Evolutionary conservation across 805 yeast species (phyloP).

Genomic region (Torulaspora franciscae): DNA sequence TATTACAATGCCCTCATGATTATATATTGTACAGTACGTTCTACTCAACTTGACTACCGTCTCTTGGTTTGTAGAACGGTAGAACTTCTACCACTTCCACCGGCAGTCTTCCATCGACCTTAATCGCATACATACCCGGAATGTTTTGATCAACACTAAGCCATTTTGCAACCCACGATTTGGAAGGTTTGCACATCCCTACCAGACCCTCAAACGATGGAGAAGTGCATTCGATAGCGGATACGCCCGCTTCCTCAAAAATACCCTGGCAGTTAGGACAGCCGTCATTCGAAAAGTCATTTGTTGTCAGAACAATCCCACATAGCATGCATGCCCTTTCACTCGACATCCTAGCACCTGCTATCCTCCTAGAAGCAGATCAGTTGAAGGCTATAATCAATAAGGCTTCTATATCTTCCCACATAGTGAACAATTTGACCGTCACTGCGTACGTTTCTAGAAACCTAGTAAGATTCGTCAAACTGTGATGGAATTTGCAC

Average conservation of each 20-base stretch:
- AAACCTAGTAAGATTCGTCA: not conserved
- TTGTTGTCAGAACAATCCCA: slow-evolving; percentile 81
- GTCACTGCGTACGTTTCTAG: not conserved
- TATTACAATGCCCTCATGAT: not conserved
- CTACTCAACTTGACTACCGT: slow-evolving; percentile 73
- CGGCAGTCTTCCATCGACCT: slow-evolving; percentile 87
- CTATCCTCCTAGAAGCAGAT: not conserved
- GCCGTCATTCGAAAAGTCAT: slow-evolving; percentile 74
- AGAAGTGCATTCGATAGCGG: slow-evolving; percentile 86
- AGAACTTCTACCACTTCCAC: slow-evolving; percentile 74
- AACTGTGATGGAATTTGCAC: not conserved
- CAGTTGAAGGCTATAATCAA: not conserved
- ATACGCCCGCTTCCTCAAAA: slow-evolving; percentile 77
- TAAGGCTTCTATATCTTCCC: not conserved
- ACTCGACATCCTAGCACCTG: slow-evolving; percentile 23
- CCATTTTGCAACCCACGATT: slow-evolving; percentile 97
- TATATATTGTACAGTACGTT: not conserved
- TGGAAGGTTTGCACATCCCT: slow-evolving; percentile 78
- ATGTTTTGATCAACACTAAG: slow-evolving; percentile 81
- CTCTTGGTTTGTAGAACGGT: slow-evolving; percentile 86
- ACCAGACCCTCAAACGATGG: slow-evolving; percentile 95
- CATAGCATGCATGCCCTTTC: slow-evolving; percentile 98
- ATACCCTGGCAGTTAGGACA: slow-evolving; percentile 96
- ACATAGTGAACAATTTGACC: not conserved
- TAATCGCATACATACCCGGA: slow-evolving; percentile 90